phyloP scores from a whole-genome alignment of 2,329 filamentous ascomycete species.

The Calonectria crousiana region DNA sequence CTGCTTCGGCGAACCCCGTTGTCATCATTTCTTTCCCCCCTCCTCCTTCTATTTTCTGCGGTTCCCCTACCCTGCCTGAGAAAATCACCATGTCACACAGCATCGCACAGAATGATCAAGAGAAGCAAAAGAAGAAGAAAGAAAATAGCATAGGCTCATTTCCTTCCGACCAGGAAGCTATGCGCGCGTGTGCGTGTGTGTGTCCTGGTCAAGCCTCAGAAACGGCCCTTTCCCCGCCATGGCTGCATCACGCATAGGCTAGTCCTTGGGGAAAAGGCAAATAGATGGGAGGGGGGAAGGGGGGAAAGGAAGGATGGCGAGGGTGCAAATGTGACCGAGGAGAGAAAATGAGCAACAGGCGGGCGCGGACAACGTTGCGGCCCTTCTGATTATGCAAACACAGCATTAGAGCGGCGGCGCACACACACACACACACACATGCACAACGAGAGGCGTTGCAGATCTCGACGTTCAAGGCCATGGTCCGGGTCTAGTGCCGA shows the following conservation, averaged over 20 bases:
- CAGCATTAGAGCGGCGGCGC: neutral
- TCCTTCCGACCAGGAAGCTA: neutral
- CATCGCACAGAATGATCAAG: neutral
- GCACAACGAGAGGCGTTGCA: slow-evolving; percentile 8
- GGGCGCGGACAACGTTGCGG: neutral
- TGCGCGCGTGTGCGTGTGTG: too few relatives aligned
- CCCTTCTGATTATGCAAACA: slow-evolving; percentile 2
- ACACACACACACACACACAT: neutral
- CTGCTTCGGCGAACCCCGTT: slow-evolving; percentile 11
- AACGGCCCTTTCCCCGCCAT: neutral
- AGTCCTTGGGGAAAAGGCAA: neutral
- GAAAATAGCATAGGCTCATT: neutral
- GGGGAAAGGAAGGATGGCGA: neutral
- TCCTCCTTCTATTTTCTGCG: neutral
- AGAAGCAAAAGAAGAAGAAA: neutral
- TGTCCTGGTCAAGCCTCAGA: too few relatives aligned
- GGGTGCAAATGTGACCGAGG: neutral
- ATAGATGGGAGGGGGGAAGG: neutral
- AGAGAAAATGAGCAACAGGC: neutral
- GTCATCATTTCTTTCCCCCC: neutral
- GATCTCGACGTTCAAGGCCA: neutral
- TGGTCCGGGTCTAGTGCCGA: slow-evolving; percentile 12
- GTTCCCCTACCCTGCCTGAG: neutral
- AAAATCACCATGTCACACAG: neutral
- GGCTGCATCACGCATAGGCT: too few relatives aligned